These are phyloP conservation scores for Reutealis trisperma DNA, from an alignment of 345 rosid species.

Conservation along the genomic window DNA sequence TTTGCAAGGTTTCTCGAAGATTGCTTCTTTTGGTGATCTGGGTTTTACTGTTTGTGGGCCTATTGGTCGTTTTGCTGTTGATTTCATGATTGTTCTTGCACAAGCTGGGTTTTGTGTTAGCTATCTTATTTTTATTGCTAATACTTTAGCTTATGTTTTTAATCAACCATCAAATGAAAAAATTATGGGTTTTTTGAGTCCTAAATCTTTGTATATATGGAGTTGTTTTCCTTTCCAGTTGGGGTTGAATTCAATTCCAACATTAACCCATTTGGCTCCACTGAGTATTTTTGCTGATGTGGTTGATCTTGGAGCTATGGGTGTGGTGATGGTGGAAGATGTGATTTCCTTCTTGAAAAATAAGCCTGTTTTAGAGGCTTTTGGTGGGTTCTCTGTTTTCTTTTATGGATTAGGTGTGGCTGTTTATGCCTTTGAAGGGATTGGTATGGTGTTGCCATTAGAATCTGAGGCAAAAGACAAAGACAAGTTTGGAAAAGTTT, in stretches of 20 bases:
- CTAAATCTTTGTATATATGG: conserved; percentile 68
- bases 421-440: conserved; percentile 75
- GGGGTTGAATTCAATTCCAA: conserved; percentile 74
- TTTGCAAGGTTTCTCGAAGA: conserved; percentile 46
- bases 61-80: conserved; percentile 54
- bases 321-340: conserved; percentile 70
- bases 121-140: conserved; percentile 60
- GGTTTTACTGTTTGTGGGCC: conserved; percentile 59
- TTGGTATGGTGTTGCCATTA: conserved; percentile 70
- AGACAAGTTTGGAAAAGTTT: conserved; percentile 54
- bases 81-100: conserved; percentile 60
- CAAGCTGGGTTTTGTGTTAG: conserved; percentile 78
- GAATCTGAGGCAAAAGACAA: conserved; percentile 60
- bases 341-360: conserved; percentile 37
- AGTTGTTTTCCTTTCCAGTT: conserved; percentile 81
- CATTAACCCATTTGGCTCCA: conserved; percentile 87
- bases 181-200: conserved; percentile 49
- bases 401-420: conserved; percentile 73
- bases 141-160: conserved; percentile 52
- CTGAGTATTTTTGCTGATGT: conserved; percentile 90
- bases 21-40: conserved; percentile 68
- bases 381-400: conserved; percentile 63
- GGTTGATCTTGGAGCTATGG: conserved; percentile 81
- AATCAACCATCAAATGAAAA: conserved; percentile 16
- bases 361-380: conserved; percentile 40